Evolutionary conservation across 2,329 filamentous ascomycete genomes (phyloP).

Genomic region (Parasarocladium wereldwijsianum): DNA sequence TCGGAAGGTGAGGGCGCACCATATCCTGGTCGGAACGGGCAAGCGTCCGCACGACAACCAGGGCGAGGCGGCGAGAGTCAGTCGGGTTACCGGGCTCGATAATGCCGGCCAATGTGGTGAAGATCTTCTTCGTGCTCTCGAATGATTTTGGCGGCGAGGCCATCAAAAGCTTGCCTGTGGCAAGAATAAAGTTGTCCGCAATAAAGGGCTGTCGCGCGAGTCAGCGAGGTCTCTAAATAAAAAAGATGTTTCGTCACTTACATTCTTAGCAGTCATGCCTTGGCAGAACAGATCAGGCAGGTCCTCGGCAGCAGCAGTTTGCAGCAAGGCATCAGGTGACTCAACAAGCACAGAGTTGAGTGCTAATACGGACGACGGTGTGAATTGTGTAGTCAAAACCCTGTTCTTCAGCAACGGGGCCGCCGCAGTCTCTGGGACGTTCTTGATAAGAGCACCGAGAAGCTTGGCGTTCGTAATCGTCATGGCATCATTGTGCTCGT

Average conservation of each 20-base stretch:
- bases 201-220: conserved; percentile 51
- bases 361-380: conserved; percentile 64
- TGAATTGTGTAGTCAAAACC: conserved; percentile 64
- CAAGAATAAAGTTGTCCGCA: conserved; percentile 75
- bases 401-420: conserved; percentile 47
- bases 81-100: conserved; percentile 65
- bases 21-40: conserved; percentile 67
- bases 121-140: conserved; percentile 64
- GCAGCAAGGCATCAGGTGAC: conserved; percentile 54
- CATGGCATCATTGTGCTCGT: conserved; percentile 62
- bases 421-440: conserved; percentile 60
- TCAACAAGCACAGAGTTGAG: conserved; percentile 83
- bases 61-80: conserved; percentile 71
- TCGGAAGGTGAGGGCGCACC: conserved; percentile 63
- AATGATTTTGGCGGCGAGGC: conserved; percentile 53
- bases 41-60: conserved; percentile 80
- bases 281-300: conserved; percentile 63
- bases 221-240: conserved; percentile 4
- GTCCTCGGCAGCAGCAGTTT: conserved; percentile 54
- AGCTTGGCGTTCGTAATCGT: conserved; percentile 83
- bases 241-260: conserved; percentile 27
- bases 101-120: conserved; percentile 60
- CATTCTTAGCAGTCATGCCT: conserved; percentile 63
- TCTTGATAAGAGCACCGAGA: conserved; percentile 78
- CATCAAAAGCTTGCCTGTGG: conserved; percentile 81